A percentile compares a stretch with the other conserved stretches of the same genome.
phyloP scores from a whole-genome alignment of 2,329 filamentous ascomycete species.

The Dactylellina sp. region DNA sequence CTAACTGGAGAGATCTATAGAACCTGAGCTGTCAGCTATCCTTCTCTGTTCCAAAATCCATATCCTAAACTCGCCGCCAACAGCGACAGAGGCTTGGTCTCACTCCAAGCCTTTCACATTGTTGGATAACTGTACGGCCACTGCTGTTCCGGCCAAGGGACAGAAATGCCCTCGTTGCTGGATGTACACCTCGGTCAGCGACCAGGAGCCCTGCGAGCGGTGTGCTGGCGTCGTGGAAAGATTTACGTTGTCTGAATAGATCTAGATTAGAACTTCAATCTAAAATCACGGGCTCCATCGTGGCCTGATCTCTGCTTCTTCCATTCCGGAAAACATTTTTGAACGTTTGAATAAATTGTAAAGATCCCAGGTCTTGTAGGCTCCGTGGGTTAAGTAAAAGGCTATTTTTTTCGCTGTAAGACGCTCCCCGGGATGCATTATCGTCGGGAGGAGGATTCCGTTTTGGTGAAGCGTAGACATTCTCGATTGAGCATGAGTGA shows the following conservation, averaged over 20 bases:
- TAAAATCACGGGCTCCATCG: neutral
- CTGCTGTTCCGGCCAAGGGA: constrained; percentile 65
- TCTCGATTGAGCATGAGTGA: constrained; percentile 15
- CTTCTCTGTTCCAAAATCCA: constrained; percentile 61
- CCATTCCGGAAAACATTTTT: neutral
- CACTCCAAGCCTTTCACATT: constrained; percentile 62
- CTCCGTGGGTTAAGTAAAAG: no score
- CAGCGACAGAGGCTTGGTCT: constrained; percentile 65
- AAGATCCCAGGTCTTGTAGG: no score
- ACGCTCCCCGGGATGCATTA: no score
- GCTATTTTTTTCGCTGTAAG: no score
- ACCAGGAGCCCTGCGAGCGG: constrained; percentile 76
- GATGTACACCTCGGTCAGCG: constrained; percentile 79
- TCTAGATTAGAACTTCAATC: constrained; percentile 5
- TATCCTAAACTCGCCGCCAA: constrained; percentile 57
- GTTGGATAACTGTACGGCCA: constrained; percentile 58
- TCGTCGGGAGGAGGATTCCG: neutral
- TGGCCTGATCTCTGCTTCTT: constrained; percentile 14
- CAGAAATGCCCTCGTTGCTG: constrained; percentile 90
- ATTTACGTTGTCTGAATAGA: constrained; percentile 14
- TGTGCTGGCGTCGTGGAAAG: constrained; percentile 75
- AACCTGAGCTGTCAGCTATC: constrained; percentile 60
- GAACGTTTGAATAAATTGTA: neutral
- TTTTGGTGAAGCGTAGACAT: constrained; percentile 13
- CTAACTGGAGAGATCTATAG: constrained; percentile 59